Evolutionary conservation across 139 green algal species (phyloP).

Genomic region (Picochlorum costavermella): DNA sequence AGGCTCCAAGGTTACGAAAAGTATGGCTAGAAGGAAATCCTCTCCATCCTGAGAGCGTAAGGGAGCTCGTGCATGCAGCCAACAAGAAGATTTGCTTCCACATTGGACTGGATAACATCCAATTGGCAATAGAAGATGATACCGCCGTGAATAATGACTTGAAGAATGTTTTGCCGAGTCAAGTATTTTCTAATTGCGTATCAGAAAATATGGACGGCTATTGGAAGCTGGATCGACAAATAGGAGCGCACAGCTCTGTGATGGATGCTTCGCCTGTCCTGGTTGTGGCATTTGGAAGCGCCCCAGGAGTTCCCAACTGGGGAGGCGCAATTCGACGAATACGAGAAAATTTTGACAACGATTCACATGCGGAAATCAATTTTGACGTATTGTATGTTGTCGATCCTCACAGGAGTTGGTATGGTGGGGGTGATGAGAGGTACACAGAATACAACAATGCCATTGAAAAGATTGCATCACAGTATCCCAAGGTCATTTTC

Average conservation of each 20-base stretch:
- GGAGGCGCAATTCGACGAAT: constrained; percentile 62
- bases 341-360: constrained; percentile 6
- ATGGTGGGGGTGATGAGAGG: constrained; percentile 41
- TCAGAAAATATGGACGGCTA: constrained; percentile 40
- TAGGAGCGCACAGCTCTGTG: background rate
- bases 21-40: constrained; percentile 77
- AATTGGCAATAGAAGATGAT: constrained; percentile 7
- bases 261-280: constrained; percentile 36
- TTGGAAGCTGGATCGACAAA: constrained; percentile 68
- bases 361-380: constrained; percentile 6
- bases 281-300: constrained; percentile 86
- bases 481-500: constrained; percentile 70
- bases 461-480: constrained; percentile 26
- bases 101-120: constrained; percentile 42
- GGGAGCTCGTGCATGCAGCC: constrained; percentile 21
- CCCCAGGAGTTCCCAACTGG: constrained; percentile 92
- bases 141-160: background rate
- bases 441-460: constrained; percentile 30
- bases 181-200: background rate
- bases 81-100: constrained; percentile 14
- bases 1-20: constrained; percentile 15
- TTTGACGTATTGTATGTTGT: constrained; percentile 85
- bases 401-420: constrained; percentile 64
- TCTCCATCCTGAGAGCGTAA: constrained; percentile 21
- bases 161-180: background rate